Conservation (phyloP, 148 eudicot genomes). For the Beta vulgaris region DNA sequence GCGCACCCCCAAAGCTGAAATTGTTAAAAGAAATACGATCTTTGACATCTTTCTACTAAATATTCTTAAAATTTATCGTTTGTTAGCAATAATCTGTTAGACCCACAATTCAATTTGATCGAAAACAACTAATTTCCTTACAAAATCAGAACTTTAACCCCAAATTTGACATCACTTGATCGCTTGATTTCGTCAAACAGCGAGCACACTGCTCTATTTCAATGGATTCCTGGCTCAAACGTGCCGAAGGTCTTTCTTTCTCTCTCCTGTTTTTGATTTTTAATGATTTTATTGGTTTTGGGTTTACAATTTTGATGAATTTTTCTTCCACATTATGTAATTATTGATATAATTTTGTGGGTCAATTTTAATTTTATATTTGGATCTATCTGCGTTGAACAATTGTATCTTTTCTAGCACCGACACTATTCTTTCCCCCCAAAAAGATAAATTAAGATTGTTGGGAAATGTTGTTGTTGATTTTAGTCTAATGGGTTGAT, state of each 20-base stretch:
- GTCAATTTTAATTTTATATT: not conserved
- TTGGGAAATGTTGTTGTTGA: not conserved
- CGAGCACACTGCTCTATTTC: conserved; percentile 12
- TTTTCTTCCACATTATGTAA: not conserved
- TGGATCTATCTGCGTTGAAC: conserved; percentile 28
- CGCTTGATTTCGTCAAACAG: conserved; percentile 5
- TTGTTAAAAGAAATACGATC: not conserved
- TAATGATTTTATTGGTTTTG: not conserved
- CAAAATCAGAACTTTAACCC: not conserved
- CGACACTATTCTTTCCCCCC: conserved; percentile 22
- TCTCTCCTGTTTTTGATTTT: not conserved
- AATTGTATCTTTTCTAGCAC: conserved; percentile 8
- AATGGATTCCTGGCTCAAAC: conserved; percentile 85
- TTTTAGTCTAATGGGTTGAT: not conserved
- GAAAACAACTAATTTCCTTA: too few relatives aligned
- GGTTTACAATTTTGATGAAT: conserved; percentile 3
- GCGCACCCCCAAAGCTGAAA: conserved; percentile 12
- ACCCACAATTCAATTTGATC: conserved; percentile 8
- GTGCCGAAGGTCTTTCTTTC: conserved; percentile 66
- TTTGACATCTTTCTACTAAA: not conserved
- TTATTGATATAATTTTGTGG: not conserved
- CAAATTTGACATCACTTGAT: conserved; percentile 22
- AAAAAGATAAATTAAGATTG: not conserved
- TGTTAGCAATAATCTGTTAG: not conserved
- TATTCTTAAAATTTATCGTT: not conserved